Evolutionary conservation across 192 early-diverging fungal genomes (phyloP).

Genomic region (Coemansia sp.): DNA sequence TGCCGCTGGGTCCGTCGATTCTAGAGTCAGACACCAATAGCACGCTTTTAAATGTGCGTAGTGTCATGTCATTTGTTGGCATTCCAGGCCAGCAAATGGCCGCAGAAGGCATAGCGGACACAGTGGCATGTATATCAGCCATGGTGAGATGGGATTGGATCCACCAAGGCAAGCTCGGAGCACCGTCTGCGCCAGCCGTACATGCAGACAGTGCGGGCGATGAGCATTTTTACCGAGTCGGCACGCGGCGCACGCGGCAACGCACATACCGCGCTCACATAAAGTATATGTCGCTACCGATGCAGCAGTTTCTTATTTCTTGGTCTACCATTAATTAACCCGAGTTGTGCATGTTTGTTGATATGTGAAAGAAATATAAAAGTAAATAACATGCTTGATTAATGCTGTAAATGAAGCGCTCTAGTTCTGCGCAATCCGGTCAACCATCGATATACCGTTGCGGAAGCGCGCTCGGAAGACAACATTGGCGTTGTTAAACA

Average conservation of each 20-base stretch:
- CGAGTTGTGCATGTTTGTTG: too few relatives aligned
- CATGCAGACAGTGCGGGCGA: background rate
- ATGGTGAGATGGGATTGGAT: slow-evolving; percentile 46
- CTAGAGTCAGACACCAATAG: background rate
- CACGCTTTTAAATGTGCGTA: background rate
- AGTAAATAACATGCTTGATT: background rate
- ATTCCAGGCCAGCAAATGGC: background rate
- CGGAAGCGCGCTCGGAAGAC: slow-evolving; percentile 91
- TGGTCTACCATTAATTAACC: slow-evolving; percentile 7
- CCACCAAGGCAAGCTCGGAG: slow-evolving; percentile 26
- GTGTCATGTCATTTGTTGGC: background rate
- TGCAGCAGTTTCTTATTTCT: slow-evolving; percentile 21
- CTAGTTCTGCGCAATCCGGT: slow-evolving; percentile 54
- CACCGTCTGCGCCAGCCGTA: background rate
- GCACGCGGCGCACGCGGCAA: slow-evolving; percentile 34
- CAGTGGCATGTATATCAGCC: slow-evolving; percentile 22
- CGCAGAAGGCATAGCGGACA: slow-evolving; percentile 6
- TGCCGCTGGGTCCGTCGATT: background rate
- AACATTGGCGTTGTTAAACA: slow-evolving; percentile 99
- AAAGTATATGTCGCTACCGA: slow-evolving; percentile 23
- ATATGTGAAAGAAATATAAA: background rate
- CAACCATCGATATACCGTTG: slow-evolving; percentile 93
- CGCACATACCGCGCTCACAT: slow-evolving; percentile 45
- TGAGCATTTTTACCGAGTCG: slow-evolving; percentile 28
- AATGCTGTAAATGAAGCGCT: background rate